phyloP scores from a whole-genome alignment of 371 early-diverging fungal species.

The Lichtheimia ramosa region DNA sequence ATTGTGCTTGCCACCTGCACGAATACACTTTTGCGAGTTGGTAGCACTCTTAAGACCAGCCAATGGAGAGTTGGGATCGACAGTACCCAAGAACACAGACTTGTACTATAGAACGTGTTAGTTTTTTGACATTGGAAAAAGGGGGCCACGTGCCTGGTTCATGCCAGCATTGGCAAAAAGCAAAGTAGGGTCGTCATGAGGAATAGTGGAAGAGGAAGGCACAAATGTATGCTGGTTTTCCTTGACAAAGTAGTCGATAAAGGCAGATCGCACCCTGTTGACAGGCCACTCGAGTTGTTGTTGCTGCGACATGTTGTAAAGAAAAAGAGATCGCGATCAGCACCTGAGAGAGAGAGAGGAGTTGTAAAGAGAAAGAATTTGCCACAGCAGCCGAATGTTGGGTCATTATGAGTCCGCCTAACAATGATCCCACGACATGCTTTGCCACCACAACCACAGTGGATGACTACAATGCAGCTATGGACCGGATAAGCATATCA shows the following conservation, averaged over 20 bases:
- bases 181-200: conserved; percentile 97
- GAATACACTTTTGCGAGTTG: conserved; percentile 99
- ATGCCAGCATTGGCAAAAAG: conserved; percentile 99
- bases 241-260: conserved; percentile 89
- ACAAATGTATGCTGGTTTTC: conserved; percentile 80
- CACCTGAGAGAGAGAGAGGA: conserved; percentile 10
- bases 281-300: conserved; percentile 70
- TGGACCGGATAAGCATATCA: too few relatives aligned
- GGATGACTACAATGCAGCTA: too few relatives aligned
- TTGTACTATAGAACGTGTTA: conserved; percentile 76
- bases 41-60: conserved; percentile 91
- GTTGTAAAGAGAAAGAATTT: conserved; percentile 6
- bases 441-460: too few relatives aligned
- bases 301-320: neutral
- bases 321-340: neutral
- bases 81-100: conserved; percentile 96
- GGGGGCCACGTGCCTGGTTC: conserved; percentile 80
- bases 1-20: conserved; percentile 99
- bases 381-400: too few relatives aligned
- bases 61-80: conserved; percentile 89
- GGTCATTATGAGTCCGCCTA: too few relatives aligned
- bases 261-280: conserved; percentile 83
- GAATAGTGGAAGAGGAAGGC: conserved; percentile 93
- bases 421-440: too few relatives aligned
- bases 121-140: neutral